phyloP scores from a whole-genome alignment of 768 basidiomycete genomes.

The Brasilioporus rufonigricans region DNA sequence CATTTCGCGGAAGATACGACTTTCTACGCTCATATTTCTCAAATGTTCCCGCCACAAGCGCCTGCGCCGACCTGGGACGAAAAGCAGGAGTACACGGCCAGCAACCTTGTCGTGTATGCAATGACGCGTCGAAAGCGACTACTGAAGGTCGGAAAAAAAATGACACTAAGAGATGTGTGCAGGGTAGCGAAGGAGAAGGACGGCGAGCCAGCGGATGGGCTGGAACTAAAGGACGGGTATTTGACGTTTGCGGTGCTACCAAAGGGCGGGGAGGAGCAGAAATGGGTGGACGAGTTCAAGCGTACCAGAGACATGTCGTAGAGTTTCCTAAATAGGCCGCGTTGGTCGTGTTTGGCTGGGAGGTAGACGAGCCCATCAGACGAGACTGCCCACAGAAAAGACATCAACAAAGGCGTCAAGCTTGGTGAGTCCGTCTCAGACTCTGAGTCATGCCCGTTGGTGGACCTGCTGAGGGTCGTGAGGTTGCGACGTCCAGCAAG shows the following conservation, averaged over 20 bases:
- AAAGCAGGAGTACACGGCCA: constrained; percentile 60
- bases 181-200: constrained; percentile 57
- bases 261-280: constrained; percentile 70
- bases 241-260: constrained; percentile 77
- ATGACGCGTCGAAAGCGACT: constrained; percentile 73
- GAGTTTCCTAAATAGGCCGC: constrained; percentile 12
- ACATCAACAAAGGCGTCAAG: constrained; percentile 59
- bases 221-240: constrained; percentile 82
- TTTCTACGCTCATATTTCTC: constrained; percentile 70
- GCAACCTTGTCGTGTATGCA: constrained; percentile 76
- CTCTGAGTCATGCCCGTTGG: constrained; percentile 21
- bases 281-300: constrained; percentile 91
- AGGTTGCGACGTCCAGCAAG: constrained; percentile 14
- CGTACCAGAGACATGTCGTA: constrained; percentile 37
- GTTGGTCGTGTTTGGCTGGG: constrained; percentile 33
- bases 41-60: constrained; percentile 79
- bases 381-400: constrained; percentile 20
- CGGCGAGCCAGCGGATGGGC: constrained; percentile 65
- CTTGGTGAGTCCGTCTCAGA: constrained; percentile 59
- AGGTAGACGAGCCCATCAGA: constrained; percentile 3
- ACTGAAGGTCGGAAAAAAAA: constrained; percentile 88
- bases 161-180: constrained; percentile 80
- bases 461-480: constrained; percentile 22
- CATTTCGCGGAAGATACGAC: constrained; percentile 84
- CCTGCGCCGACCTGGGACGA: constrained; percentile 75